Percentiles rank a stretch among this genome's conserved stretches.
Conservation (phyloP, 345 rosid species). For the Combretum micranthum region DNA sequence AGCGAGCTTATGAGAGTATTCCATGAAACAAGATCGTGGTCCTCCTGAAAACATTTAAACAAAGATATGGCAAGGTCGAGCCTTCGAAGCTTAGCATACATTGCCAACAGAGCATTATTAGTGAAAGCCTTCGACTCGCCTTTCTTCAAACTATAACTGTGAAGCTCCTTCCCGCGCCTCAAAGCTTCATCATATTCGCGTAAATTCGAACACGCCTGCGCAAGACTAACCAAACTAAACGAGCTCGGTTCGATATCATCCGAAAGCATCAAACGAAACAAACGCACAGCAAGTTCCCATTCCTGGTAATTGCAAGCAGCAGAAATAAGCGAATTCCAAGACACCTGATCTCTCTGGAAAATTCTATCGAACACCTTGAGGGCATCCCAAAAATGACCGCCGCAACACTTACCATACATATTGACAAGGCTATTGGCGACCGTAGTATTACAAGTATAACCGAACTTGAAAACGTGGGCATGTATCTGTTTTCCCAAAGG, state of each 20-base stretch:
- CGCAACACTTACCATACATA: slow-evolving; percentile 64
- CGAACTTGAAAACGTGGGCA: slow-evolving; percentile 67
- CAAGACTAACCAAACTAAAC: slow-evolving; percentile 74
- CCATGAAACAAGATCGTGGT: slow-evolving; percentile 80
- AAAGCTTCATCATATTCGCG: slow-evolving; percentile 22
- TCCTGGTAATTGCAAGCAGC: slow-evolving; percentile 52
- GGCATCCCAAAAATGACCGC: slow-evolving; percentile 37
- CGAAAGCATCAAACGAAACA: slow-evolving; percentile 50
- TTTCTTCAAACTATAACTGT: slow-evolving; percentile 51
- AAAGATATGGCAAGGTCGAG: slow-evolving; percentile 32
- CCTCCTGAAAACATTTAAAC: slow-evolving; percentile 38
- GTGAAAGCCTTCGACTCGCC: slow-evolving; percentile 58
- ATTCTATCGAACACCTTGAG: slow-evolving; percentile 72
- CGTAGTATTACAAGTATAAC: slow-evolving; percentile 42
- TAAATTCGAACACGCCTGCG: slow-evolving; percentile 67
- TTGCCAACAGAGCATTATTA: slow-evolving; percentile 65
- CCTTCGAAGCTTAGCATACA: slow-evolving; percentile 70
- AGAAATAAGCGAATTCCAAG: slow-evolving; percentile 82
- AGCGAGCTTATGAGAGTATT: slow-evolving; percentile 68
- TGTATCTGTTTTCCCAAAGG: slow-evolving; percentile 67
- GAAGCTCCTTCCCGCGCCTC: slow-evolving; percentile 70
- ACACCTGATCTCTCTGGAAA: slow-evolving; percentile 64
- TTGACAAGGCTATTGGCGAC: slow-evolving; percentile 71
- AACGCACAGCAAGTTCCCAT: slow-evolving; percentile 64
- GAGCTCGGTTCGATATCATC: slow-evolving; percentile 66